phyloP scores from a whole-genome alignment of 208 protist genomes.

The Trypanosoma melophagium region DNA sequence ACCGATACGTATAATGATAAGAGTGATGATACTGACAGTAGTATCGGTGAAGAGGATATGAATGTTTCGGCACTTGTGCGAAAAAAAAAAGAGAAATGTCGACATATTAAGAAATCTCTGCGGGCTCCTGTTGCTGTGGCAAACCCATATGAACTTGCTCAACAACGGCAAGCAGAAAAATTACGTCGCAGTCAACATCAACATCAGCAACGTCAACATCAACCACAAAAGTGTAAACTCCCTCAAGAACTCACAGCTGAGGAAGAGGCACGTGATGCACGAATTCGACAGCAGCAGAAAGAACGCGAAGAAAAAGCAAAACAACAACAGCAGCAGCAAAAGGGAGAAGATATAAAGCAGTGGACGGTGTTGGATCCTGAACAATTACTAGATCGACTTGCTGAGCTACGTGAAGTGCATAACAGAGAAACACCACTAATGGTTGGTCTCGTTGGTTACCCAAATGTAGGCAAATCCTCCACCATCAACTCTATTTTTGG shows the following conservation, averaged over 20 bases:
- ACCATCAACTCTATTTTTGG: slow-evolving; percentile 97
- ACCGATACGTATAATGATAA: slow-evolving; percentile 4
- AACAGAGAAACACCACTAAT: slow-evolving; percentile 61
- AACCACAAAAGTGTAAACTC: background rate
- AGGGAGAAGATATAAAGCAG: slow-evolving; percentile 26
- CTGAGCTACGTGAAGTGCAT: slow-evolving; percentile 49
- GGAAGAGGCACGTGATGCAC: slow-evolving; percentile 62
- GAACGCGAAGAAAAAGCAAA: background rate
- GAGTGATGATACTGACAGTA: slow-evolving; percentile 22
- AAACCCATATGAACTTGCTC: slow-evolving; percentile 73
- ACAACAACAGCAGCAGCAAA: slow-evolving; percentile 8
- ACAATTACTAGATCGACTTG: slow-evolving; percentile 81
- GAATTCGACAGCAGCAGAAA: slow-evolving; percentile 24
- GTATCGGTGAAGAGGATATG: slow-evolving; percentile 33
- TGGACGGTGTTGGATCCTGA: slow-evolving; percentile 66
- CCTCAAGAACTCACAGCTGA: slow-evolving; percentile 51
- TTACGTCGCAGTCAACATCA: slow-evolving; percentile 42
- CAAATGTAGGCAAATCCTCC: slow-evolving; percentile 98
- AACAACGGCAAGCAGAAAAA: slow-evolving; percentile 46
- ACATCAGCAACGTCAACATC: slow-evolving; percentile 28
- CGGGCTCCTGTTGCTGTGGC: slow-evolving; percentile 72
- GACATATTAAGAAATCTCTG: slow-evolving; percentile 76
- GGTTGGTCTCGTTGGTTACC: slow-evolving; percentile 97
- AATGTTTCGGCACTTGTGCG: slow-evolving; percentile 36
- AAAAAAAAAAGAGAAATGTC: slow-evolving; percentile 59